These are phyloP conservation scores for Leccinellum luteum DNA, from an alignment of 768 basidiomycete species.

Conservation along the genomic window DNA sequence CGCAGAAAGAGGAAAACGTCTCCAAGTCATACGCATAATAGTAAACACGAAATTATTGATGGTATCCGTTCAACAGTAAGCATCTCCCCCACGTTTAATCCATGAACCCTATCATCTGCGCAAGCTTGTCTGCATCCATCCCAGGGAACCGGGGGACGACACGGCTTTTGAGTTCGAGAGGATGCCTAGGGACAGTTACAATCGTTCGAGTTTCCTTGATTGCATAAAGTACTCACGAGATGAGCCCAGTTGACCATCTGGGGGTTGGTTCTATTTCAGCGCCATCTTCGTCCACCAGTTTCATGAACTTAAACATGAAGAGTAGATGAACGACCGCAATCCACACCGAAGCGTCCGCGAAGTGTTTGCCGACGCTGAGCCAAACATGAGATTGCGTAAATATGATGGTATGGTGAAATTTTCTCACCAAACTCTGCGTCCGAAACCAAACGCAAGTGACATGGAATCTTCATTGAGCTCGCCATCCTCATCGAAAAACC, in stretches of 20 bases:
- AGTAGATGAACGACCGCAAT: constrained; percentile 31
- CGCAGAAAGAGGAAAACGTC: too few species aligned
- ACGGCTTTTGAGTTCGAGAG: constrained; percentile 28
- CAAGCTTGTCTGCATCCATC: constrained; percentile 15
- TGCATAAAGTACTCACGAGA: constrained; percentile 22
- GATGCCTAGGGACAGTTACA: constrained; percentile 19
- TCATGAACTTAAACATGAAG: constrained; percentile 30
- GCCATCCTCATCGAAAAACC: constrained; percentile 25
- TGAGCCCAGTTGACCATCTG: constrained; percentile 27
- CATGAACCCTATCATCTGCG: constrained; percentile 8
- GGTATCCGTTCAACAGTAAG: not conserved
- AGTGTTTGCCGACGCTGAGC: constrained; percentile 28
- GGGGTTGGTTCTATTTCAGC: constrained; percentile 24
- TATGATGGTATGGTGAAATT: not conserved
- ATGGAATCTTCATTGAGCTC: constrained; percentile 24
- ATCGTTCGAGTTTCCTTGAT: constrained; percentile 2
- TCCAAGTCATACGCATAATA: not conserved
- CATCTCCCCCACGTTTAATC: constrained; percentile 7
- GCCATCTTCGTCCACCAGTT: constrained; percentile 25
- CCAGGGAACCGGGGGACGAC: constrained; percentile 21
- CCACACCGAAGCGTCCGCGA: constrained; percentile 33
- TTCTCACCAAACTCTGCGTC: constrained; percentile 28
- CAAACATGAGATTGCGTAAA: constrained; percentile 1
- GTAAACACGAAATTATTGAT: not conserved
- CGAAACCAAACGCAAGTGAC: constrained; percentile 27